Conservation (phyloP, 2,329 filamentous ascomycete genomes). For the Hypomyces rosellus region DNA sequence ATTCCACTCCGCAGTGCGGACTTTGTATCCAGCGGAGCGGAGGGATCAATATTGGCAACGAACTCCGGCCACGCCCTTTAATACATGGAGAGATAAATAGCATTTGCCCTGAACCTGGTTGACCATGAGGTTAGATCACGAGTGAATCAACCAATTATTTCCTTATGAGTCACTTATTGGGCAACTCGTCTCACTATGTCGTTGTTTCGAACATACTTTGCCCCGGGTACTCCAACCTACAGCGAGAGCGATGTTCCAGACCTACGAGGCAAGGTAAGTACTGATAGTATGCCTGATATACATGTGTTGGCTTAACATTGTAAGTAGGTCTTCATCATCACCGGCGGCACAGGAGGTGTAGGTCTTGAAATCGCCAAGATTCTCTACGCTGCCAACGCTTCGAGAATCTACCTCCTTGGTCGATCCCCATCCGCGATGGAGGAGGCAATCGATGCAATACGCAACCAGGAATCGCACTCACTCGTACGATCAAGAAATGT, state of each 20-base stretch:
- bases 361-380: constrained; percentile 45
- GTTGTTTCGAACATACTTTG: too few species aligned
- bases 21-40: too few species aligned
- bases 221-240: constrained; percentile 31
- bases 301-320: background rate
- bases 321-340: constrained; percentile 43
- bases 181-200: too few species aligned
- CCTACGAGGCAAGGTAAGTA: constrained; percentile 28
- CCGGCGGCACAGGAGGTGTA: constrained; percentile 30
- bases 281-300: too few species aligned
- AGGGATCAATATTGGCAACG: too few species aligned
- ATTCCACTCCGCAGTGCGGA: too few species aligned
- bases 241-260: constrained; percentile 36
- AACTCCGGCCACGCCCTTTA: too few species aligned
- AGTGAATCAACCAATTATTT: too few species aligned
- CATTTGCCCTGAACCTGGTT: too few species aligned
- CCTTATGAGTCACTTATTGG: too few species aligned
- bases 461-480: constrained; percentile 27
- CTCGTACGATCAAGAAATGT: constrained; percentile 39
- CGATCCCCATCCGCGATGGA: constrained; percentile 36
- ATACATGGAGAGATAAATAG: too few species aligned
- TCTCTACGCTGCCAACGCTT: constrained; percentile 45
- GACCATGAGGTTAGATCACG: too few species aligned
- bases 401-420: constrained; percentile 42
- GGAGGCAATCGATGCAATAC: constrained; percentile 35